These are phyloP conservation scores for Scleromitrula shiraiana DNA, from an alignment of 2,329 filamentous ascomycete genomes.

Conservation along the genomic window DNA sequence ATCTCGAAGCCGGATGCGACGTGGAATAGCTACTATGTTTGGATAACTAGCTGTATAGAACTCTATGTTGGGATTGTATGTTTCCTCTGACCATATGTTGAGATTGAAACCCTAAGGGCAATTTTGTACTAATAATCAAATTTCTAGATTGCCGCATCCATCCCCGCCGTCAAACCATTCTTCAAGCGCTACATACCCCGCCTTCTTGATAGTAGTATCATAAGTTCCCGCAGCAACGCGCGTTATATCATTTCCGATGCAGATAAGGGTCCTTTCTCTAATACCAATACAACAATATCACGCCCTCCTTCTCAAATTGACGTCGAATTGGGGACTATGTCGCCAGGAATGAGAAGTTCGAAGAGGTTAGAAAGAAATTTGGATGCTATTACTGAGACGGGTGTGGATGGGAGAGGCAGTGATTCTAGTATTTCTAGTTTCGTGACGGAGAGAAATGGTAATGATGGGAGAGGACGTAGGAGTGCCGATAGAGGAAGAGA, in stretches of 20 bases:
- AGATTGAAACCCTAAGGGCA: too few species aligned
- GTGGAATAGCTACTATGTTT: conserved; percentile 30
- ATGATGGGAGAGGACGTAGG: not conserved
- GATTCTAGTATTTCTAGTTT: not conserved
- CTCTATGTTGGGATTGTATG: conserved; percentile 36
- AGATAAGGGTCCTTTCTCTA: not conserved
- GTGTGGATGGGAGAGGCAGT: too few species aligned
- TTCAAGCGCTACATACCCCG: conserved; percentile 32
- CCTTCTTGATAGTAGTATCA: not conserved
- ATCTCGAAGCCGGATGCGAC: conserved; percentile 26
- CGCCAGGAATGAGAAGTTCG: not conserved
- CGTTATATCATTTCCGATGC: not conserved
- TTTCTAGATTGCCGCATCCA: conserved; percentile 36
- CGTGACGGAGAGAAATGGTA: not conserved
- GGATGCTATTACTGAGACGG: not conserved
- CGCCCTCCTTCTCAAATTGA: not conserved
- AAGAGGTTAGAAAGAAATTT: not conserved
- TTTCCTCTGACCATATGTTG: too few species aligned
- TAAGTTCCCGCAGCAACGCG: not conserved
- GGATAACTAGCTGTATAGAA: conserved; percentile 32
- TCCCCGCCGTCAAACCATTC: conserved; percentile 37
- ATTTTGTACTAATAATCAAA: not conserved
- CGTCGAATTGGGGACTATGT: not conserved
- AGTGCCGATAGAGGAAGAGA: not conserved
- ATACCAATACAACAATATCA: not conserved